These are phyloP conservation scores for Saposhnikovia divaricata DNA, from an alignment of 129 eudicot species.

Conservation along the genomic window DNA sequence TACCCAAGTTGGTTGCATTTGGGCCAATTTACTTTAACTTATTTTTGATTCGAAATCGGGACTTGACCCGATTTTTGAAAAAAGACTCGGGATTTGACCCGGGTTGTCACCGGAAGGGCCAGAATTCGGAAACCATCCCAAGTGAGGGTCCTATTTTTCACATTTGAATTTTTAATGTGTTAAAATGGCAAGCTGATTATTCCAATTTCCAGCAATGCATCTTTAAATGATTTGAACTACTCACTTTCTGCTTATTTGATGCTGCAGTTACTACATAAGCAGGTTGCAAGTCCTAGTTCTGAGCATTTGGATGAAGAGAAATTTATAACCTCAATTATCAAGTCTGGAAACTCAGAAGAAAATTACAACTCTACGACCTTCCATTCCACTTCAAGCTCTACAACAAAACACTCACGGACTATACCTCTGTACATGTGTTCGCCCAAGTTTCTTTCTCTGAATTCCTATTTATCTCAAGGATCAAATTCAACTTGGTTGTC, in stretches of 20 bases:
- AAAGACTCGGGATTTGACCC: too few relatives aligned
- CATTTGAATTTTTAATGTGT: neutral
- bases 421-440: neutral
- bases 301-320: neutral
- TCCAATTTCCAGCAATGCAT: neutral
- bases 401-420: conserved; percentile 17
- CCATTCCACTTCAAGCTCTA: conserved; percentile 8
- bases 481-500: too few relatives aligned
- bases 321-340: too few relatives aligned
- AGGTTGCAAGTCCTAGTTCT: neutral
- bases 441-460: too few relatives aligned
- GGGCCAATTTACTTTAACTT: too few relatives aligned
- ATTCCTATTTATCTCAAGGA: too few relatives aligned
- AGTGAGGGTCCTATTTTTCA: conserved; percentile 14
- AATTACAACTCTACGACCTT: neutral
- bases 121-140: conserved; percentile 23
- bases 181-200: neutral
- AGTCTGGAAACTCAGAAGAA: neutral
- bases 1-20: too few relatives aligned
- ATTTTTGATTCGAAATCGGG: too few relatives aligned
- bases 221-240: neutral
- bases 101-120: too few relatives aligned
- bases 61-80: too few relatives aligned
- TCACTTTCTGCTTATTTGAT: too few relatives aligned
- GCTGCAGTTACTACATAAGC: neutral